Evolutionary conservation across 805 yeast species (phyloP), one percentile per base, ranked within the genome.

Genomic region (Millerago galiae): DNA sequence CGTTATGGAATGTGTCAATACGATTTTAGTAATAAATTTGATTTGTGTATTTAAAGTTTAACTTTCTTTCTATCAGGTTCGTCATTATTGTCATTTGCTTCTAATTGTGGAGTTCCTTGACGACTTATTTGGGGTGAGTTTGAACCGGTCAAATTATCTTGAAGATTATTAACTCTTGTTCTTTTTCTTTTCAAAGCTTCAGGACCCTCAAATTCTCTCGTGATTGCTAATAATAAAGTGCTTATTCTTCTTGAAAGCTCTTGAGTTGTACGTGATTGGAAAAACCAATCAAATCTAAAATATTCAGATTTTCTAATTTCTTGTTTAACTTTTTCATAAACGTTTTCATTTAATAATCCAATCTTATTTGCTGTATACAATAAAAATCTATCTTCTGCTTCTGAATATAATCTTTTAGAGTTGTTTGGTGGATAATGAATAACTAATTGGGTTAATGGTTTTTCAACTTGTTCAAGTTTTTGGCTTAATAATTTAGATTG

Each of bases 401-500:
- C 75, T 8, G 85, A 77, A 53, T 82, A 85, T 8, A 83, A 71
- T 51, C 89, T 66, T 54, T 84, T 83, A 11, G 93, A 83, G 57
- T 83, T 84, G 56, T 83, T 84, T n/a, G 90, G 90, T 0, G 93
- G 91, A 46, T 83, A 85, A 42, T 76, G 83, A 18, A 85, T 79
- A 4, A 62, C 63, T 60, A 85, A 62, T 34, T 81, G 79, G 35
- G 78, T 78, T 17, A 83, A 57, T 1, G 90, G 89, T 44, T 72
- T 75, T n/a, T 67, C 66, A 34, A 71, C 66, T 42, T 69, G 73
- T 36, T 69, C 69, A 49, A 83, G 62, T 51, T 83, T 83, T 27
- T 60, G 62, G 2, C 68, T 69, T 30, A 84, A 63, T 9, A 81
- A 62, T 39, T 65, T 68, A 46, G 79, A 77, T 55, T 84, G 91